Percentiles rank a stretch among this genome's conserved stretches.
Evolutionary conservation across 345 rosid genomes (phyloP).

Genomic region (Gossypium stocksii): DNA sequence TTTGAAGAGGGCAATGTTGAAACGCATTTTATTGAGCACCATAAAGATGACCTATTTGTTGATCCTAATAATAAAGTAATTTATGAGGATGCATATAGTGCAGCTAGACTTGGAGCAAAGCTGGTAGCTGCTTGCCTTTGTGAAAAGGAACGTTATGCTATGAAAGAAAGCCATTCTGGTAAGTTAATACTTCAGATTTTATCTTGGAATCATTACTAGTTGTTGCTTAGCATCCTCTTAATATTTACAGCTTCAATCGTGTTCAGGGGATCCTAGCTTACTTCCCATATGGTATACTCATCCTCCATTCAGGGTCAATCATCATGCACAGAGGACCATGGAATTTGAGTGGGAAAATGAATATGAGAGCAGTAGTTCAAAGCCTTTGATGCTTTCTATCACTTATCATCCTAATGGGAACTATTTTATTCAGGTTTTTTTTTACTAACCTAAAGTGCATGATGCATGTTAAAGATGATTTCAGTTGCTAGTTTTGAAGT

Average conservation of each 20-base stretch:
- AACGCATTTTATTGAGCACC: constrained; percentile 89
- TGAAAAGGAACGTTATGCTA: constrained; percentile 41
- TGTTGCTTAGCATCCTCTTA: constrained; percentile 15
- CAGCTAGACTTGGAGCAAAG: constrained; percentile 52
- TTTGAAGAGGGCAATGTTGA: constrained; percentile 80
- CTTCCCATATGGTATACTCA: constrained; percentile 60
- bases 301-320: constrained; percentile 85
- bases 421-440: constrained; percentile 61
- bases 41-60: constrained; percentile 64
- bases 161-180: constrained; percentile 46
- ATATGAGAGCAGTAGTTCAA: constrained; percentile 39
- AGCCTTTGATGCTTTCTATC: constrained; percentile 37
- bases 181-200: constrained; percentile 29
- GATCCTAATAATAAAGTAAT: constrained; percentile 46
- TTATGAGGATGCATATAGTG: constrained; percentile 40
- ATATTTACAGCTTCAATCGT: constrained; percentile 20
- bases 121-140: constrained; percentile 78
- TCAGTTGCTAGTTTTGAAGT: constrained; percentile 1
- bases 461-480: constrained; percentile 12
- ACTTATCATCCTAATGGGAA: constrained; percentile 53
- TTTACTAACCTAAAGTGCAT: neutral
- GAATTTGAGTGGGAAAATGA: constrained; percentile 78
- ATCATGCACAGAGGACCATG: constrained; percentile 46
- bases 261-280: constrained; percentile 46
- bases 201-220: constrained; percentile 10